Conservation (phyloP, 2,329 filamentous ascomycete genomes). For the Pseudopyrenochaeta lycopersici region DNA sequence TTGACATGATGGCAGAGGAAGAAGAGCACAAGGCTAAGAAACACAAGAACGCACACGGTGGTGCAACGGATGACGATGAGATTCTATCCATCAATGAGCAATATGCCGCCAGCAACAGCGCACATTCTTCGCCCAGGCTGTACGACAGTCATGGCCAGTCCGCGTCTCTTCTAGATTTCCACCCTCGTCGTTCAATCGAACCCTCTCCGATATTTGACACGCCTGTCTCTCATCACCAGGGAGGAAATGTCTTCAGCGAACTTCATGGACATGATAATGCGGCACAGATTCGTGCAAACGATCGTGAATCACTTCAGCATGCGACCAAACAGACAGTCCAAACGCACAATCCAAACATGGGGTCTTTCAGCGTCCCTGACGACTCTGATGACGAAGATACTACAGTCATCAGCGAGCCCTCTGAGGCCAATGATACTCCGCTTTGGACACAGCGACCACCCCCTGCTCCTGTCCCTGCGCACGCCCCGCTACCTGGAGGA, state of each 20-base stretch:
- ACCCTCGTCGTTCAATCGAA: slow-evolving; percentile 39
- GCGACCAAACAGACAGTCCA: slow-evolving; percentile 16
- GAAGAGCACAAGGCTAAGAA: slow-evolving; percentile 31
- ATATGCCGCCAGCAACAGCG: slow-evolving; percentile 10
- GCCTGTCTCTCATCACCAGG: slow-evolving; percentile 21
- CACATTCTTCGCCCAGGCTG: slow-evolving; percentile 9
- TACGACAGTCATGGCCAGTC: slow-evolving; percentile 35
- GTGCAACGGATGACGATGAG: slow-evolving; percentile 20
- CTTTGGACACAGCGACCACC: slow-evolving; percentile 47
- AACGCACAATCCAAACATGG: slow-evolving; percentile 17
- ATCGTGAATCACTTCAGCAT: slow-evolving; percentile 23
- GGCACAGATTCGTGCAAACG: slow-evolving; percentile 18
- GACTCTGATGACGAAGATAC: slow-evolving; percentile 31
- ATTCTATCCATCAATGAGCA: slow-evolving; percentile 33
- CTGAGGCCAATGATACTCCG: slow-evolving; percentile 23
- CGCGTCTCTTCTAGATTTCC: slow-evolving; percentile 31
- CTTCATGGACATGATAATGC: slow-evolving; percentile 25
- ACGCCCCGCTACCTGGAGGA: slow-evolving; percentile 39
- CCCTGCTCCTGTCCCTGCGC: slow-evolving; percentile 45
- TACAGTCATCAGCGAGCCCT: slow-evolving; percentile 19
- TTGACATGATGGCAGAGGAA: slow-evolving; percentile 35
- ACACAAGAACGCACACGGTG: slow-evolving; percentile 25
- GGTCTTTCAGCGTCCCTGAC: slow-evolving; percentile 35
- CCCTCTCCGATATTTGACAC: slow-evolving; percentile 45
- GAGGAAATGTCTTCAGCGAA: slow-evolving; percentile 41